phyloP scores from a whole-genome alignment of 345 rosid genomes.

The Eucalyptus lansdowneana region DNA sequence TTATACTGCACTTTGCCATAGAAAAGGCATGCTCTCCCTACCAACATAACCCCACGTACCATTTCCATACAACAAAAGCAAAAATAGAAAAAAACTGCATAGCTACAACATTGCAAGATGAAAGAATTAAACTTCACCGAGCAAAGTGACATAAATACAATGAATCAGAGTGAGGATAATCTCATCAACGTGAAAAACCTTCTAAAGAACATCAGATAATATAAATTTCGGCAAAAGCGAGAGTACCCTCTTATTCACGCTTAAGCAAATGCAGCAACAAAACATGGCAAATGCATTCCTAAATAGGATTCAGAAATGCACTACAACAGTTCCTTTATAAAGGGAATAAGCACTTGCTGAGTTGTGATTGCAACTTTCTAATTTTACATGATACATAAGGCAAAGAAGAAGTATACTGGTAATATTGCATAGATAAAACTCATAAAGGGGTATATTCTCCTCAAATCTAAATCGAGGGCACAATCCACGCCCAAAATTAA shows the following conservation, averaged over 20 bases:
- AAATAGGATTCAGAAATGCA: too few species aligned
- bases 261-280: too few species aligned
- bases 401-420: background rate
- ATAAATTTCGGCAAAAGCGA: background rate
- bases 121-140: too few species aligned
- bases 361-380: background rate
- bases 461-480: background rate
- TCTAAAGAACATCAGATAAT: background rate
- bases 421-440: background rate
- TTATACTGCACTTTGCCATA: background rate
- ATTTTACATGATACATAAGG: background rate
- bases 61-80: background rate
- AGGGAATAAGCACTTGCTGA: too few species aligned
- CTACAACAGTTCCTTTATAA: too few species aligned
- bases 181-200: background rate
- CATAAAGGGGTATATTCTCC: background rate
- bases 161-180: background rate
- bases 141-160: background rate
- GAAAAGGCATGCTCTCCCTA: background rate
- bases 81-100: background rate
- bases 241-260: slow-evolving; percentile 30
- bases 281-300: too few species aligned
- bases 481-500: too few species aligned
- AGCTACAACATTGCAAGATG: background rate
- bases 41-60: background rate